Conservation (phyloP, 2,329 filamentous ascomycete genomes). For the Fusarium buxicola region DNA sequence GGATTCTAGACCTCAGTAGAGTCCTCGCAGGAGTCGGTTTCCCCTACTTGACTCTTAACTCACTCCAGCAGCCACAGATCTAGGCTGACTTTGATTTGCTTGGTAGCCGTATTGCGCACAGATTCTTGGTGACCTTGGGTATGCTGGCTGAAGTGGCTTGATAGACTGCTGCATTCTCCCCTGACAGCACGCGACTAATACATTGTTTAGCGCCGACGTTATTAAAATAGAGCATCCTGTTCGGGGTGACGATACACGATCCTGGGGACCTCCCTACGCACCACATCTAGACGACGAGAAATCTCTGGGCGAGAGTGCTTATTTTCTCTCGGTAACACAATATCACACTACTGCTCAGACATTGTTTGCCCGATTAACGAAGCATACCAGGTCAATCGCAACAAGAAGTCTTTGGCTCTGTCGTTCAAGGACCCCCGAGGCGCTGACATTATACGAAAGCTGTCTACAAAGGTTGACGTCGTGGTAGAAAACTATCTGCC, state of each 20-base stretch:
- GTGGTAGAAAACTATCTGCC: conserved; percentile 97
- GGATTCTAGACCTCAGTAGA: conserved; percentile 53
- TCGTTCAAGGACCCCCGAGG: conserved; percentile 90
- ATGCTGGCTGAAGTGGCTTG: conserved; percentile 37
- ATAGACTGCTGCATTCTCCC: not conserved
- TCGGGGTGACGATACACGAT: conserved; percentile 90
- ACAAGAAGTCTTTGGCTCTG: conserved; percentile 92
- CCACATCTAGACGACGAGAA: conserved; percentile 72
- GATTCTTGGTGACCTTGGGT: conserved; percentile 95
- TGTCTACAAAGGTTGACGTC: conserved; percentile 86
- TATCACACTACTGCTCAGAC: not conserved
- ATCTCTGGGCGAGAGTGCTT: conserved; percentile 89
- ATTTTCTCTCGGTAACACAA: conserved; percentile 79
- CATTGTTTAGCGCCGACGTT: conserved; percentile 78
- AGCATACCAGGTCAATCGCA: conserved; percentile 82
- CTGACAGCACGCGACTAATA: not conserved
- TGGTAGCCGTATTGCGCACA: conserved; percentile 92
- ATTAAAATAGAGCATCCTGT: conserved; percentile 96
- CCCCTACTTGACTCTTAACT: conserved; percentile 30
- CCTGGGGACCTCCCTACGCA: conserved; percentile 95
- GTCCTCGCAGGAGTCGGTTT: conserved; percentile 85
- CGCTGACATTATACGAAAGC: conserved; percentile 83
- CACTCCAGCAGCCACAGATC: not conserved
- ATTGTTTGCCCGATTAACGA: not conserved
- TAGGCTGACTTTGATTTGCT: conserved; percentile 14